Evolutionary conservation across 2,329 filamentous ascomycete species (phyloP).

Genomic region (Botrytis elliptica): DNA sequence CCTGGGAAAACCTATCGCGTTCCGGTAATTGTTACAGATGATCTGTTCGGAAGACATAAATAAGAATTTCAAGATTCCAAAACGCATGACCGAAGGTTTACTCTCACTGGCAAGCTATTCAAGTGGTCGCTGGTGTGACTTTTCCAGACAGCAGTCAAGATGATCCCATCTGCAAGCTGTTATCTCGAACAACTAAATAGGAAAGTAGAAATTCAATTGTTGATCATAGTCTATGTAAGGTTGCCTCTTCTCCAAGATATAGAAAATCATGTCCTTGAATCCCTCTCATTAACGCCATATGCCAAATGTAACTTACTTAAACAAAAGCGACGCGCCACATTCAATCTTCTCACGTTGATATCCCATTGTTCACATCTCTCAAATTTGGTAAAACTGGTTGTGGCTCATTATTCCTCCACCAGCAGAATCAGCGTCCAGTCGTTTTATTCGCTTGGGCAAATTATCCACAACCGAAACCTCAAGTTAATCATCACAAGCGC

Average conservation of each 20-base stretch:
- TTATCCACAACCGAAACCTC: neutral
- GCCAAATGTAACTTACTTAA: neutral
- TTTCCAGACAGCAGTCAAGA: neutral
- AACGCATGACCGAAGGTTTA: neutral
- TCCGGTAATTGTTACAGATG: neutral
- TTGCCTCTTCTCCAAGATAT: neutral
- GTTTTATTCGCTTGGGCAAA: accelerated
- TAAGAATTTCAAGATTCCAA: neutral
- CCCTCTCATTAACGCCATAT: neutral
- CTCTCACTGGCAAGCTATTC: neutral
- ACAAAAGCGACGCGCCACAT: neutral
- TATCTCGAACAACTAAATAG: accelerated
- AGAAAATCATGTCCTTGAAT: neutral
- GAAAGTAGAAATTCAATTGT: neutral
- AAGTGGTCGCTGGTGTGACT: neutral
- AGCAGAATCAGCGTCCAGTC: neutral
- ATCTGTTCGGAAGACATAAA: too few species aligned
- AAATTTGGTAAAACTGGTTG: too few species aligned
- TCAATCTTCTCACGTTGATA: neutral
- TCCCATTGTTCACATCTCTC: neutral
- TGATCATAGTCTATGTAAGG: neutral
- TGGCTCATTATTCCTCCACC: neutral
- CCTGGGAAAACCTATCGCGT: neutral
- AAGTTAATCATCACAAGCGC: neutral
- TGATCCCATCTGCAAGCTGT: neutral